These are phyloP conservation scores for Rhipidocladum racemiflorum DNA, from an alignment of 176 grass and related monocot genomes.

Conservation along the genomic window DNA sequence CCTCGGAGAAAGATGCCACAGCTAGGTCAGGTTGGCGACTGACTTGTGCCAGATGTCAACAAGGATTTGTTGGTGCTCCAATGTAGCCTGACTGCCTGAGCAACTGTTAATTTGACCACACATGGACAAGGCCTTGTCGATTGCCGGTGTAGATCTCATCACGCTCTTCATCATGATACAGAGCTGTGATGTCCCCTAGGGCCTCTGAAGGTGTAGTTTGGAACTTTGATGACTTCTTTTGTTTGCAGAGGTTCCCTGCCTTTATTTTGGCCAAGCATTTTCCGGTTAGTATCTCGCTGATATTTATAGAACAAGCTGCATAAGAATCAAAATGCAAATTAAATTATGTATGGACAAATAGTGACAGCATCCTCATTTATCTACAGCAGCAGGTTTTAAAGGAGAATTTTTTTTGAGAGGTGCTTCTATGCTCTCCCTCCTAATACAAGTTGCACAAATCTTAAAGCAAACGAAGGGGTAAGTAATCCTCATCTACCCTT, in stretches of 20 bases:
- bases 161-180: conserved; percentile 66
- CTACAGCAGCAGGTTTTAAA: not conserved
- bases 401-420: not conserved
- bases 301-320: conserved; percentile 66
- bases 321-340: conserved; percentile 8
- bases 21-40: not conserved
- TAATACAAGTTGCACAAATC: too few species aligned
- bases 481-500: too few species aligned
- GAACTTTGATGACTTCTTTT: conserved; percentile 30
- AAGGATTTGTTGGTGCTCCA: not conserved
- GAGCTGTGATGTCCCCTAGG: conserved; percentile 48
- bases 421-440: too few species aligned
- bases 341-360: not conserved
- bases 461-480: too few species aligned
- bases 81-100: not conserved
- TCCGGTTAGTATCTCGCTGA: conserved; percentile 68
- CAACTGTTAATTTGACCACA: conserved; percentile 55
- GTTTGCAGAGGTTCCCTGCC: conserved; percentile 35
- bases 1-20: not conserved
- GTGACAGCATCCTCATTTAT: not conserved
- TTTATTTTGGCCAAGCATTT: conserved; percentile 75
- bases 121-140: conserved; percentile 55
- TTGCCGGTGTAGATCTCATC: conserved; percentile 74
- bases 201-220: conserved; percentile 49
- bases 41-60: not conserved